phyloP scores from a whole-genome alignment of 441 rosid genomes.

The Adansonia gregorii region DNA sequence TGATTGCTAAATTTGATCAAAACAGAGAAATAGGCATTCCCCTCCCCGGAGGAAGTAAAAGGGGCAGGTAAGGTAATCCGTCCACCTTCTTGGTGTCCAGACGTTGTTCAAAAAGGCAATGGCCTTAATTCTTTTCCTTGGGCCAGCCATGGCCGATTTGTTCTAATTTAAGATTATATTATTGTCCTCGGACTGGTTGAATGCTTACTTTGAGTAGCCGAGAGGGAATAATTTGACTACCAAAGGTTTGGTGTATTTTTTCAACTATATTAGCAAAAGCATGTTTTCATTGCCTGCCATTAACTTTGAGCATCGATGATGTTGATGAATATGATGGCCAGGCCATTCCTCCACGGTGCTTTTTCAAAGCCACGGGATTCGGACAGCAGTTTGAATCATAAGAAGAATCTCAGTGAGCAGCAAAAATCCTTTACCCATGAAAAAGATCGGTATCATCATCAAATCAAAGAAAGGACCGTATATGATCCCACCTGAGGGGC shows the following conservation, averaged over 20 bases:
- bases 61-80: background rate
- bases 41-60: background rate
- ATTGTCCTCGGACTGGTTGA: background rate
- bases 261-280: background rate
- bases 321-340: background rate
- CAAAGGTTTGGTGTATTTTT: background rate
- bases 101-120: background rate
- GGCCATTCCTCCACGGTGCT: background rate
- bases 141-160: background rate
- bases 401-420: background rate
- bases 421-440: background rate
- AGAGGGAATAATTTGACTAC: conserved; percentile 4
- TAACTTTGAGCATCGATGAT: background rate
- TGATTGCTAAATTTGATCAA: background rate
- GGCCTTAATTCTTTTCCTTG: background rate
- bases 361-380: background rate
- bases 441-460: no score
- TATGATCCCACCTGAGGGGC: no score
- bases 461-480: no score
- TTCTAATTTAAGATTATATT: background rate
- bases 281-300: conserved; percentile 1
- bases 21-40: background rate
- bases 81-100: background rate
- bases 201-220: background rate
- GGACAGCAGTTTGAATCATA: conserved; percentile 12